Conservation (phyloP, 169 alveolate genomes). For the Eimeria maxima region DNA sequence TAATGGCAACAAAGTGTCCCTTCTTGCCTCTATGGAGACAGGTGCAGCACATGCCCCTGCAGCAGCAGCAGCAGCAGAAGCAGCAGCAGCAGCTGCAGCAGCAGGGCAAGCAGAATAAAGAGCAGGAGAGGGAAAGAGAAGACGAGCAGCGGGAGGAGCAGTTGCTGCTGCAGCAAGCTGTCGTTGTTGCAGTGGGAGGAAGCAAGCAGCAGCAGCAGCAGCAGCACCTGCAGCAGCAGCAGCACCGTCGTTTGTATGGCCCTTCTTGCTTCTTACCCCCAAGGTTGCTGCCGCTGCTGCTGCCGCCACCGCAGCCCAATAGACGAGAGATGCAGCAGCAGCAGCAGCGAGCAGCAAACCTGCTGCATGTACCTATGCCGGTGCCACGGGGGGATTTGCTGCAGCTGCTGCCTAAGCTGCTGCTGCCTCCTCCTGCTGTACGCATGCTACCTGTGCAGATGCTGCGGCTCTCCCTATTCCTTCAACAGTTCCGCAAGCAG, state of each 20-base stretch:
- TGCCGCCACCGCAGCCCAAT: background rate
- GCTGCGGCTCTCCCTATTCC: slow-evolving; percentile 18
- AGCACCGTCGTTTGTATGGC: background rate
- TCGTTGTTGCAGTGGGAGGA: background rate
- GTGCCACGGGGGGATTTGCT: background rate
- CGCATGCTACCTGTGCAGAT: background rate
- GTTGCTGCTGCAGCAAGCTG: background rate
- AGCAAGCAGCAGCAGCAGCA: background rate
- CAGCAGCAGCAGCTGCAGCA: background rate
- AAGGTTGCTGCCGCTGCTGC: background rate
- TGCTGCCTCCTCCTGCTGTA: background rate
- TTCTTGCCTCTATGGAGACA: slow-evolving; percentile 48
- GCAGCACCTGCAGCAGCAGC: background rate
- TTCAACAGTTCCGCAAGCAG: background rate
- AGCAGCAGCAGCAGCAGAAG: slow-evolving; percentile 45
- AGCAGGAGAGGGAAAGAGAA: too few species aligned
- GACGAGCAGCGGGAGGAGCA: background rate
- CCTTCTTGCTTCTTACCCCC: too few species aligned
- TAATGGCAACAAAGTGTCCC: slow-evolving; percentile 26
- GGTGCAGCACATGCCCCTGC: background rate
- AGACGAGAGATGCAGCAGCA: background rate
- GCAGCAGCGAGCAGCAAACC: background rate
- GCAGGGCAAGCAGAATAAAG: background rate
- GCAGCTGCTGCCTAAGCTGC: too few species aligned
- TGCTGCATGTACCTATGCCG: background rate